Evolutionary conservation across 495 filamentous ascomycete genomes (phyloP).

Genomic region (Aspergillus sparsus): DNA sequence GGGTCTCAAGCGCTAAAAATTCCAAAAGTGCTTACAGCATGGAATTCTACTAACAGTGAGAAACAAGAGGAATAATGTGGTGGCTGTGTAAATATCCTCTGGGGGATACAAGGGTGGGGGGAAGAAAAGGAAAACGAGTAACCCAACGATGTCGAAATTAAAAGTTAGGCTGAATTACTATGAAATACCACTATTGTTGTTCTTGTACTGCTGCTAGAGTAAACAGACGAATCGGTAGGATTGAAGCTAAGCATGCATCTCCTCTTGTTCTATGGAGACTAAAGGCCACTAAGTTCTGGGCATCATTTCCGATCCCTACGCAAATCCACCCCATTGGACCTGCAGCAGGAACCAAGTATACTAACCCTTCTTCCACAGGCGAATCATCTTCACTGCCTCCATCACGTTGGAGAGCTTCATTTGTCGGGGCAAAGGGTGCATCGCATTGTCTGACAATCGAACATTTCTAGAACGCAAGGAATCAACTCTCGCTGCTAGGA

Average conservation of each 20-base stretch:
- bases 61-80: background rate
- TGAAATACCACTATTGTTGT: too few species aligned
- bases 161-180: too few species aligned
- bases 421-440: background rate
- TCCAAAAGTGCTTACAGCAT: constrained; percentile 50
- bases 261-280: background rate
- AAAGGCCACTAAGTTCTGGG: constrained; percentile 7
- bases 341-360: background rate
- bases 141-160: too few species aligned
- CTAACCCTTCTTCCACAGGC: background rate
- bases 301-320: background rate
- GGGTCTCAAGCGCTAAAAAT: constrained; percentile 54
- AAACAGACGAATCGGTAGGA: too few species aligned
- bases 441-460: constrained; percentile 2
- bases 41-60: constrained; percentile 33
- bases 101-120: too few species aligned
- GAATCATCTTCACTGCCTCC: constrained; percentile 1
- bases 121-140: too few species aligned
- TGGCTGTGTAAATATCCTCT: too few species aligned
- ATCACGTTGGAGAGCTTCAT: constrained; percentile 15
- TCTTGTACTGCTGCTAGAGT: too few species aligned
- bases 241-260: background rate
- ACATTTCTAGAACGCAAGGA: background rate
- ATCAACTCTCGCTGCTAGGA: background rate
- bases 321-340: constrained; percentile 9